These are phyloP conservation scores for Ensete ventricosum DNA, from an alignment of 176 grass and related monocot genomes.

Conservation along the genomic window DNA sequence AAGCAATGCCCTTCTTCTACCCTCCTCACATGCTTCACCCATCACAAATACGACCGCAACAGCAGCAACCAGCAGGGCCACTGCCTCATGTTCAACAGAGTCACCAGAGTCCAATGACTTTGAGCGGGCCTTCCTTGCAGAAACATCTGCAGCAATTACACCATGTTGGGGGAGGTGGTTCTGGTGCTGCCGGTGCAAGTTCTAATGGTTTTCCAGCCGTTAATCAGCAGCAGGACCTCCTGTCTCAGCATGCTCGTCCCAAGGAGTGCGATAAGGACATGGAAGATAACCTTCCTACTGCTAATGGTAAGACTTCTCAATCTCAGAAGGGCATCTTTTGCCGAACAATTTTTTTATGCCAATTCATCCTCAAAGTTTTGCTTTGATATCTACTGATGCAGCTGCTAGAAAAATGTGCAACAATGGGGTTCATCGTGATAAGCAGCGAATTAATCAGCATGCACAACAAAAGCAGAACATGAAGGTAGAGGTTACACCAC, in stretches of 20 bases:
- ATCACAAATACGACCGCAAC: constrained; percentile 61
- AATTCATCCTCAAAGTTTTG: constrained; percentile 56
- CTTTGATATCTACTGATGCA: constrained; percentile 40
- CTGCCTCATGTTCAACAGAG: constrained; percentile 12
- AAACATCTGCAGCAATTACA: constrained; percentile 17
- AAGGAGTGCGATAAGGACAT: constrained; percentile 45
- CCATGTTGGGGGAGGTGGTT: constrained; percentile 25
- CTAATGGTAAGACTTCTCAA: constrained; percentile 45
- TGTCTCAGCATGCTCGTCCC: constrained; percentile 9
- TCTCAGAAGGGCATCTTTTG: constrained; percentile 48
- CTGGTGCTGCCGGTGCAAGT: constrained; percentile 28
- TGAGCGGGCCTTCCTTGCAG: constrained; percentile 41
- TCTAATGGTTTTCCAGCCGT: constrained; percentile 30
- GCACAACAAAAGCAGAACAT: constrained; percentile 58
- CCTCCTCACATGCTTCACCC: constrained; percentile 77
- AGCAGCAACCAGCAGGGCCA: constrained; percentile 28
- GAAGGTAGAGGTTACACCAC: constrained; percentile 58
- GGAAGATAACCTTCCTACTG: constrained; percentile 30
- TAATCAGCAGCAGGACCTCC: constrained; percentile 33
- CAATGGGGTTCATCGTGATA: constrained; percentile 46
- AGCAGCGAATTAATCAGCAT: constrained; percentile 42
- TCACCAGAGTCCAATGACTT: constrained; percentile 39
- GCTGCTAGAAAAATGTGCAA: constrained; percentile 17
- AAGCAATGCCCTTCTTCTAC: constrained; percentile 84
- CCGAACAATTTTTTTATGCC: constrained; percentile 47